Percentiles rank a stretch among this genome's conserved stretches.
Evolutionary conservation across 2,329 filamentous ascomycete genomes (phyloP).

Genomic region (Chrysoporthe austroafricana): DNA sequence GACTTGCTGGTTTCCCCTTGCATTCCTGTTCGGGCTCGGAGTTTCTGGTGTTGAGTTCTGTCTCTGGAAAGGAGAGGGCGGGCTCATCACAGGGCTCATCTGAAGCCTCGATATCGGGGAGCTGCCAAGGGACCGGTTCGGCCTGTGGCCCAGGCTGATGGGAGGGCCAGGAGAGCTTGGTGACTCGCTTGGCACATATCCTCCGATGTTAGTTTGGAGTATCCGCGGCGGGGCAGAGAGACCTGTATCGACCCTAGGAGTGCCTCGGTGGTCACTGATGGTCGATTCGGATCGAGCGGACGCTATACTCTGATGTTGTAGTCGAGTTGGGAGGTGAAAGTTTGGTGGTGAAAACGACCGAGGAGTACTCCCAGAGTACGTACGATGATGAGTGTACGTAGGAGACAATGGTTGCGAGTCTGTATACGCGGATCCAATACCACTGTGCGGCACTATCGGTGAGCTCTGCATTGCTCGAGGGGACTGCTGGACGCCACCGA

Average conservation of each 20-base stretch:
- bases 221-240: conserved; percentile 16
- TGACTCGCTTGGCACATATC: not conserved
- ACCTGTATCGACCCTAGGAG: conserved; percentile 1
- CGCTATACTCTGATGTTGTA: conserved; percentile 16
- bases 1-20: not conserved
- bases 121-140: conserved; percentile 6
- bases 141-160: conserved; percentile 8
- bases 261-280: conserved; percentile 11
- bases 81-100: not conserved
- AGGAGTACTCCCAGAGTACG: conserved; percentile 7
- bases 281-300: conserved; percentile 12
- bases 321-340: conserved; percentile 22
- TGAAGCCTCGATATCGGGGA: not conserved
- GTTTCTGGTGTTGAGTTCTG: conserved; percentile 6
- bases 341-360: conserved; percentile 20
- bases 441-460: not conserved
- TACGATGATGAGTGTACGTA: not conserved
- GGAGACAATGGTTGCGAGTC: conserved; percentile 3
- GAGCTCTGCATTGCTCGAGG: not conserved
- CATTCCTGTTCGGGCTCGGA: not conserved
- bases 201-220: conserved; percentile 4
- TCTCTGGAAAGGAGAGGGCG: conserved; percentile 18
- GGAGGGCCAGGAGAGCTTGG: conserved; percentile 1
- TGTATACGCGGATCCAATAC: not conserved
- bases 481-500: not conserved